These are phyloP conservation scores for Chlamydomonas sp. DNA, from an alignment of 139 green algal species.

Conservation along the genomic window DNA sequence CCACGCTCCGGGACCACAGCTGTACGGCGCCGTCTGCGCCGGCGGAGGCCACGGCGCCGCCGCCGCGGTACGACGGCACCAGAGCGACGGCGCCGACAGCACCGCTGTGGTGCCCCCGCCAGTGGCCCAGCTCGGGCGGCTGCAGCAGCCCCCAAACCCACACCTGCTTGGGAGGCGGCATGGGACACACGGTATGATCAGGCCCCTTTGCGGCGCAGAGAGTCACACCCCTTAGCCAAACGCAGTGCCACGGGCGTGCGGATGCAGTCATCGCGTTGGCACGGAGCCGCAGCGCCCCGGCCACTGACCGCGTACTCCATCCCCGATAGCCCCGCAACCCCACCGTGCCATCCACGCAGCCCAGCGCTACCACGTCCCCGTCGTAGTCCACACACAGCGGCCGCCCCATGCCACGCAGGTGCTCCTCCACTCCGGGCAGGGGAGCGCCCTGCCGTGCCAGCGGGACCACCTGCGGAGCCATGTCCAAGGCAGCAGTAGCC, in stretches of 20 bases:
- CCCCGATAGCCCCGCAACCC: background rate
- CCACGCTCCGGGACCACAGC: constrained; percentile 5
- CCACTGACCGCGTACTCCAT: background rate
- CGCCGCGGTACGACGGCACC: background rate
- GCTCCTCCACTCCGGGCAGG: background rate
- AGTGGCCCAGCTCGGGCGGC: background rate
- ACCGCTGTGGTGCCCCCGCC: constrained; percentile 15
- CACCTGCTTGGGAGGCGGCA: background rate
- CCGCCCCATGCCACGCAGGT: constrained; percentile 1
- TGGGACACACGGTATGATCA: no score
- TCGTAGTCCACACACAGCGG: constrained; percentile 23
- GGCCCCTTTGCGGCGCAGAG: no score
- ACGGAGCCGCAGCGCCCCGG: background rate
- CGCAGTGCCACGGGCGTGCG: no score
- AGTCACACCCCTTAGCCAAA: no score
- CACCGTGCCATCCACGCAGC: constrained; percentile 34
- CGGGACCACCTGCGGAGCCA: background rate
- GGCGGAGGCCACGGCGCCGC: background rate
- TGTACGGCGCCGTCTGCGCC: constrained; percentile 23
- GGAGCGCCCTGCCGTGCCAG: background rate
- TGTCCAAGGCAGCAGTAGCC: no score
- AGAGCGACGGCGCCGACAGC: constrained; percentile 26
- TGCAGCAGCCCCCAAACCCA: constrained; percentile 32
- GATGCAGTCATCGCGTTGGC: no score
- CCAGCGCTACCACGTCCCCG: constrained; percentile 2